These are phyloP conservation scores for Zygnema circumcarinatum DNA, from an alignment of 139 green algal species.

Conservation along the genomic window DNA sequence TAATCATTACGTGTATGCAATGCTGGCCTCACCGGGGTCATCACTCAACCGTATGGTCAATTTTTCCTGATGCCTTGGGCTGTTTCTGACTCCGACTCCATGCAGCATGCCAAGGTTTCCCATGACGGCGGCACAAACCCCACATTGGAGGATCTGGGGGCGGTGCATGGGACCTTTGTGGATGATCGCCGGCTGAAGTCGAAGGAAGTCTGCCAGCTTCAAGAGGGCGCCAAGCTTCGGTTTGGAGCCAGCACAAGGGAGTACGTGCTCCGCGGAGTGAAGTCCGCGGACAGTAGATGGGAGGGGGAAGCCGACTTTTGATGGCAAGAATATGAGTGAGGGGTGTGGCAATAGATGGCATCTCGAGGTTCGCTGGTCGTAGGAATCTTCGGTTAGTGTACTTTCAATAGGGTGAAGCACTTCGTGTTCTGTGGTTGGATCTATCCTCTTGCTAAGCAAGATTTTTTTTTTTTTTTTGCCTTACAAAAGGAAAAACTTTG, in stretches of 20 bases:
- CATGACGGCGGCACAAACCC: not conserved
- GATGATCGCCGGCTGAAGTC: not conserved
- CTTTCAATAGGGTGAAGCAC: no score
- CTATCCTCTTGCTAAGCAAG: no score
- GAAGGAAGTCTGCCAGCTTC: not conserved
- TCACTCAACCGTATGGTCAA: not conserved
- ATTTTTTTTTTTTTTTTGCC: no score
- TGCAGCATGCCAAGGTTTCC: conserved; percentile 23
- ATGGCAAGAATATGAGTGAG: not conserved
- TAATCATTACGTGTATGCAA: no score
- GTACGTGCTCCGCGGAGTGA: not conserved
- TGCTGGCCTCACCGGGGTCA: no score
- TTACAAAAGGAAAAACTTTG: no score
- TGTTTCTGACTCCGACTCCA: not conserved
- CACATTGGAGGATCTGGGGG: not conserved
- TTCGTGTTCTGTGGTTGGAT: no score
- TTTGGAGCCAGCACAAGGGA: conserved; percentile 25
- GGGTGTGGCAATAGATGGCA: no score
- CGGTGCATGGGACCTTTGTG: conserved; percentile 21
- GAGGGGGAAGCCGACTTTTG: conserved; percentile 21
- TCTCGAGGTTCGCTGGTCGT: no score
- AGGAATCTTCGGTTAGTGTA: no score
- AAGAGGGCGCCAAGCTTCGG: not conserved
- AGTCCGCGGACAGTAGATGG: not conserved
- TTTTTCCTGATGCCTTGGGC: not conserved